Base-by-base conservation (phyloP, 805 yeast genomes). In the Saccharomyces paradoxus region DNA sequence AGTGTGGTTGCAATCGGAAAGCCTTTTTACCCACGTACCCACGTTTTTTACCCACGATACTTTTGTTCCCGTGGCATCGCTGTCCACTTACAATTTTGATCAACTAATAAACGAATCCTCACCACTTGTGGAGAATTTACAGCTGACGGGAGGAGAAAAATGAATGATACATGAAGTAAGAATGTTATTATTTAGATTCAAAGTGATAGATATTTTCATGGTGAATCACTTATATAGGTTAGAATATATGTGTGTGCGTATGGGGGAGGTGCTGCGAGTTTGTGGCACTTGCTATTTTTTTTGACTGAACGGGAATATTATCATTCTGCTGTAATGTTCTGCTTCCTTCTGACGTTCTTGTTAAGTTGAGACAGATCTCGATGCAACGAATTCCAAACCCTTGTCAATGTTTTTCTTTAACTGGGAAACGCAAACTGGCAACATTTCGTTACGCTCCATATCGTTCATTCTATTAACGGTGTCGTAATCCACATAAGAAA, bases 401-500 rank as follows among this genome's bases (percentile, higher is more conserved):
- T 54, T 59, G 13, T 55, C 56, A 28, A 67, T 58, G 50, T 62
- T 60, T n/a, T 55, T 51, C 50, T 57, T 53, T 50, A 68, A 53
- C 52, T 66, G 60, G 2, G 59, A 46, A 8, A 68, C 21, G 51
- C 70, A 66, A 10, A 55, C 51, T 41, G 69, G 64, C 51, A 67
- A 56, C 56, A 66, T 46, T 13, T 53, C 51, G 21, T 80, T 80
- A 64, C 73, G 73, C 71, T 87, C 94, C 51, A 74, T 74, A 29
- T 68, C 74, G 61, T 75, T 73, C 62, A 81, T 66, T 57, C 76
- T 68, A 56, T 74, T 71, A 62, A 86, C 74, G 53, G 83, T 72
- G 29, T 76, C 74, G 60, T 74, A 77, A 62, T 85, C 77, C 53
- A 86, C 80, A 58, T 76, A 77, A 50, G 73, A 75, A 54, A 83